A percentile compares a stretch with the other conserved stretches of the same genome.
These are phyloP conservation scores for Malus asiatica DNA, from an alignment of 306 rosid genomes.

Conservation along the genomic window DNA sequence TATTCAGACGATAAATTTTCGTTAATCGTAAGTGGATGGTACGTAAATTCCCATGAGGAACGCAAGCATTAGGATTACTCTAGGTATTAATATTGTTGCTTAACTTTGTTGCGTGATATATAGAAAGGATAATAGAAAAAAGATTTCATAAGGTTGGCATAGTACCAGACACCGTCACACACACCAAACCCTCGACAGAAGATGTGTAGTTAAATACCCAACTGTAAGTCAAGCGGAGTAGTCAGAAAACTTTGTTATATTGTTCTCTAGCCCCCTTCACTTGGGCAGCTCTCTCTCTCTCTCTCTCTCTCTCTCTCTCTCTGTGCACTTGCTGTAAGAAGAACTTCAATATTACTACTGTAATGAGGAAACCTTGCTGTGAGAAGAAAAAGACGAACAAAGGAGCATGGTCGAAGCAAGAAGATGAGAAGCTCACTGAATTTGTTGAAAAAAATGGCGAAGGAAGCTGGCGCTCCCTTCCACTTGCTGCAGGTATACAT, in stretches of 20 bases:
- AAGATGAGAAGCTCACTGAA: constrained; percentile 60
- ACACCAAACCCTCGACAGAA: background rate
- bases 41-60: too few species aligned
- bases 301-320: background rate
- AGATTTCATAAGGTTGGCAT: background rate
- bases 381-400: constrained; percentile 68
- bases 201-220: background rate
- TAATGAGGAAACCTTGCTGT: constrained; percentile 59
- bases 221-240: constrained; percentile 4
- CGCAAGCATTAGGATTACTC: too few species aligned
- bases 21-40: too few species aligned
- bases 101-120: too few species aligned
- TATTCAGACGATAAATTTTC: too few species aligned
- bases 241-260: background rate
- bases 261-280: background rate
- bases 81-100: too few species aligned
- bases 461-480: constrained; percentile 78
- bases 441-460: constrained; percentile 57
- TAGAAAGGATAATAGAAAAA: background rate
- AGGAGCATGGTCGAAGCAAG: constrained; percentile 79
- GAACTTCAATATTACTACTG: background rate
- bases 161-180: background rate
- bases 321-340: background rate
- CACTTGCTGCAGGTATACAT: constrained; percentile 58
- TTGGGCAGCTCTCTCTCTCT: background rate